phyloP scores from a whole-genome alignment of 805 yeast species.

The Candida sithepensis region DNA sequence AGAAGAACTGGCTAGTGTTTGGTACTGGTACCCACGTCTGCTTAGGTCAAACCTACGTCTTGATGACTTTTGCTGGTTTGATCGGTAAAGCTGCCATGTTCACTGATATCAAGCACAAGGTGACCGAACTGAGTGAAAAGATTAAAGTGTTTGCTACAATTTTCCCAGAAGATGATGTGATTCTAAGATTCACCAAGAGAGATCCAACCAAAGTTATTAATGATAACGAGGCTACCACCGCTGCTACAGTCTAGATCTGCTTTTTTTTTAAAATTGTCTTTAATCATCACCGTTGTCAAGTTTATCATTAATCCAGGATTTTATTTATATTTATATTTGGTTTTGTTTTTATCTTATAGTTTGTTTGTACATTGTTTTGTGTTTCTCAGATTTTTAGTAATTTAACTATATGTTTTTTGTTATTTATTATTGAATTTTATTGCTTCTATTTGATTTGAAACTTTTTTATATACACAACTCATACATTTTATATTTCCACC shows the following conservation, averaged over 20 bases:
- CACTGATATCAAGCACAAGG: constrained; percentile 76
- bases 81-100: constrained; percentile 86
- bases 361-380: neutral
- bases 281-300: neutral
- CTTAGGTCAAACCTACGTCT: constrained; percentile 90
- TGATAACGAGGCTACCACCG: neutral
- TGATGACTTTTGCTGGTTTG: constrained; percentile 83
- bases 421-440: too few species aligned
- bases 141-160: constrained; percentile 97
- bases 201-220: constrained; percentile 39
- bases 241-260: neutral
- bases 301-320: too few species aligned
- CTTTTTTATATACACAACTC: too few species aligned
- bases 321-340: neutral
- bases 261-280: neutral
- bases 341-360: neutral
- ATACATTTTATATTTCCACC: too few species aligned
- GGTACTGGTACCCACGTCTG: constrained; percentile 98
- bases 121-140: constrained; percentile 82
- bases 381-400: neutral
- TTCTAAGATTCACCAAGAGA: constrained; percentile 67
- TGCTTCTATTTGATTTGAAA: too few species aligned
- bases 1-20: constrained; percentile 92
- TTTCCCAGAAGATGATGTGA: constrained; percentile 94
- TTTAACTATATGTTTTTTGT: neutral